Evolutionary conservation across 2,329 filamentous ascomycete genomes (phyloP), one percentile per base, ranked within the genome.

Genomic region (Hymenoscyphus fraxineus): DNA sequence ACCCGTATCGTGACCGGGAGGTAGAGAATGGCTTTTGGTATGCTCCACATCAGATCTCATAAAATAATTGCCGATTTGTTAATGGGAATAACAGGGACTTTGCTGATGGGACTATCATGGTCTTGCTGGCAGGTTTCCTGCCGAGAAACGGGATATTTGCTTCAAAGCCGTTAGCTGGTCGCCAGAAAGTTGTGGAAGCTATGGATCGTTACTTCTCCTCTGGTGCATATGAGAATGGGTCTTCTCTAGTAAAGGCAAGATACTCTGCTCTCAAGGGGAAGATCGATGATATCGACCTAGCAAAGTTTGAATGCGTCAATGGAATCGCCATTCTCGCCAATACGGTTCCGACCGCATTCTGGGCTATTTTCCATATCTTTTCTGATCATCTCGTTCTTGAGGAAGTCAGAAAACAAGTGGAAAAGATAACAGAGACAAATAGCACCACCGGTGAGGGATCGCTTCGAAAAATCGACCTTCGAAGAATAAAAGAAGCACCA

Each of bases 361-460:
- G 58, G 58, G 19, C 58, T 22, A 59, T 59, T 19, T 59, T 13
- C 19, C 58, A 59, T n/a, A 44, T 59, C 16, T 59, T 59, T 15
- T 40, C 35, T 12, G 38, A 59, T 39, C 58, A 38, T 6, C 9
- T 15, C 31, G 19, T 59, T 59, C 58, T 59, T 15, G 16, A 44
- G 9, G 39, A 59, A 44, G 39, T 59, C 2, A 35, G 58, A 22
- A 4, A 44, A 27, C 58, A 59, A 13, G 39, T 59, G 10, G 58
- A n/a, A n/a, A 16, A 9, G 12, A 59, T 40, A 15, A 59, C 38
- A 4, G 31, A 44, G 3, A 31, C 15, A 3, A 15, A 40, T 12
- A 19, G 12, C 6, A n/a, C n/a, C 1, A 19, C 27, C 3, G 16
- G n/a, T 12, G 13, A 59, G n/a, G 41, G 41, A 12, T n/a, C 9